Percentiles rank a stretch among this genome's conserved stretches.
phyloP scores from a whole-genome alignment of 306 rosid genomes.

The Lotus japonicus region DNA sequence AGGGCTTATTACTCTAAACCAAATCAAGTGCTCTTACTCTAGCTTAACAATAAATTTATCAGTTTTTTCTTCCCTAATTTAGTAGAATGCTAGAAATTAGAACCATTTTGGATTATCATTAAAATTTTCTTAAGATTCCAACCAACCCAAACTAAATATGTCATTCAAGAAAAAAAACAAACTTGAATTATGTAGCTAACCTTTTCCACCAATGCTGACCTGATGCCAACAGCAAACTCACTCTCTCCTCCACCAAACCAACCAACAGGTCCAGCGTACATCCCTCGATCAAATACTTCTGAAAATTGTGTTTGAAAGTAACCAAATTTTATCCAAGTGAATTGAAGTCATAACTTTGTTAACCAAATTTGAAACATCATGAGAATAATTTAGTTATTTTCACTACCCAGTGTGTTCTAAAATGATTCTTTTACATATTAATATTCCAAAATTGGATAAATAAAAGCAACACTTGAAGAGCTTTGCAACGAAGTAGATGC shows the following conservation, averaged over 20 bases:
- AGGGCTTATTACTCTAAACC: too few relatives aligned
- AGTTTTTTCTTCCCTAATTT: not conserved
- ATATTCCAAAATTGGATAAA: too few relatives aligned
- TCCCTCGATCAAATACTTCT: conserved; percentile 93
- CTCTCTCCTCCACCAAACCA: conserved; percentile 99
- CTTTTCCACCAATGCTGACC: conserved; percentile 88
- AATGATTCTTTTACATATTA: not conserved
- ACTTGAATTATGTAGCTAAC: conserved; percentile 31
- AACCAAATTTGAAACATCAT: conserved; percentile 10
- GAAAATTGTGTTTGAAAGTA: conserved; percentile 17
- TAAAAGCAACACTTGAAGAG: not conserved
- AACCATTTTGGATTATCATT: not conserved
- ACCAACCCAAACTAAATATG: not conserved
- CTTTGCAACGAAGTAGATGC: not conserved
- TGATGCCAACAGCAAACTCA: conserved; percentile 94
- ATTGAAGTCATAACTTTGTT: not conserved
- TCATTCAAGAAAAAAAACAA: not conserved
- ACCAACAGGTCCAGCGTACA: conserved; percentile 98
- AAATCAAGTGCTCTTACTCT: not conserved
- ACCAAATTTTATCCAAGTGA: not conserved
- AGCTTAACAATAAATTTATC: not conserved
- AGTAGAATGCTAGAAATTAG: not conserved
- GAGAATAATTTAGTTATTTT: not conserved
- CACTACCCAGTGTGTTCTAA: not conserved
- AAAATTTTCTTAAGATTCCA: conserved; percentile 5